phyloP scores from a whole-genome alignment of 2,329 filamentous ascomycete species.

The Hymenoscyphus salicellus region DNA sequence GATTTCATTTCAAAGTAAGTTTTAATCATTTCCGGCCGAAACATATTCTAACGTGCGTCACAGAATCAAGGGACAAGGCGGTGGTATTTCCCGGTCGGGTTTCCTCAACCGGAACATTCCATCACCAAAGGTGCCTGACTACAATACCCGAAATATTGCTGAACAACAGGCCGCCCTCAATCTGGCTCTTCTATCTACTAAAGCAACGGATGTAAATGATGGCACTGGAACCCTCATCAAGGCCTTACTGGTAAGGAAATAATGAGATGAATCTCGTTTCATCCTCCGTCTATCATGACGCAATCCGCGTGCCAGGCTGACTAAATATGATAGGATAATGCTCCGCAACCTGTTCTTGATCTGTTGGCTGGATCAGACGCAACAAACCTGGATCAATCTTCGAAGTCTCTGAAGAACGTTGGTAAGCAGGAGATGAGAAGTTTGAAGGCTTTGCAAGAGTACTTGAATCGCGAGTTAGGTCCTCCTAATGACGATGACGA shows the following conservation, averaged over 20 bases:
- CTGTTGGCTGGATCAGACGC: conserved; percentile 36
- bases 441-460: conserved; percentile 11
- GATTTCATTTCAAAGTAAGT: conserved; percentile 68
- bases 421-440: conserved; percentile 16
- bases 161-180: conserved; percentile 67
- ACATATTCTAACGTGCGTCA: conserved; percentile 16
- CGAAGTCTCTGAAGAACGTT: conserved; percentile 12
- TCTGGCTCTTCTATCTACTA: conserved; percentile 55
- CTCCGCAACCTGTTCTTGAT: conserved; percentile 41
- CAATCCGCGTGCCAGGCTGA: conserved; percentile 27
- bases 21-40: neutral
- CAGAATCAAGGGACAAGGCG: conserved; percentile 24
- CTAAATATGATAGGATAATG: conserved; percentile 38
- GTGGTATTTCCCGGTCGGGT: conserved; percentile 9
- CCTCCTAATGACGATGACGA: neutral
- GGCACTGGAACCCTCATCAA: conserved; percentile 49
- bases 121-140: conserved; percentile 19
- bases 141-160: conserved; percentile 40
- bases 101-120: conserved; percentile 7
- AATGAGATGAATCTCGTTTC: conserved; percentile 5
- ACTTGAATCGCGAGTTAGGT: neutral
- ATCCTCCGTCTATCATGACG: conserved; percentile 27
- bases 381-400: conserved; percentile 4
- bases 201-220: conserved; percentile 43
- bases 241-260: conserved; percentile 58